A percentile compares a stretch with the other conserved stretches of the same genome.
Evolutionary conservation across 176 grass and related monocot species (phyloP).

Genomic region (Stipa capillata): DNA sequence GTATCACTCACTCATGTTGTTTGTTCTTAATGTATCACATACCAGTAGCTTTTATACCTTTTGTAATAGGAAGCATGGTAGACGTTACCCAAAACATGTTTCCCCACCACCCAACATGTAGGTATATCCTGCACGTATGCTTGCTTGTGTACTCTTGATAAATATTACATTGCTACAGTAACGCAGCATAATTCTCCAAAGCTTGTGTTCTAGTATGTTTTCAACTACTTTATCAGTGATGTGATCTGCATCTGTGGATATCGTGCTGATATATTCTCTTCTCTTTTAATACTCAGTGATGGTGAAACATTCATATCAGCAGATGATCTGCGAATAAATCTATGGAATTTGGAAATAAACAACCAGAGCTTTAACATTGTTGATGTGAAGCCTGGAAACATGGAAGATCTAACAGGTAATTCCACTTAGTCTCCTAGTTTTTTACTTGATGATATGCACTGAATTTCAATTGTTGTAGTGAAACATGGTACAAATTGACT

Average conservation of each 20-base stretch:
- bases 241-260: conserved; percentile 4
- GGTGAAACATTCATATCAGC: conserved; percentile 96
- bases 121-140: not conserved
- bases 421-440: not conserved
- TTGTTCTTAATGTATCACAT: not conserved
- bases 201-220: not conserved
- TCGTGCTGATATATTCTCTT: conserved; percentile 24
- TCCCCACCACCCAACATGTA: not conserved
- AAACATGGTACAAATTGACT: no score
- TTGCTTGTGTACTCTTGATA: no score
- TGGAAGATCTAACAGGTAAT: conserved; percentile 94
- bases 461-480: not conserved
- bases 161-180: not conserved
- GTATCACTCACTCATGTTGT: not conserved
- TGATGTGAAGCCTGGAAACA: conserved; percentile 94
- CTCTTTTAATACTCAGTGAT: conserved; percentile 55
- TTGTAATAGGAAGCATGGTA: not conserved
- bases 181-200: not conserved
- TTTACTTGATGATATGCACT: not conserved
- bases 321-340: conserved; percentile 92
- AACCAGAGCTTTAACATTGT: conserved; percentile 97
- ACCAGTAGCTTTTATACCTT: not conserved
- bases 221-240: not conserved
- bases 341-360: conserved; percentile 97
- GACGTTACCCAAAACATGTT: not conserved